These are phyloP conservation scores for Clarireedia homoeocarpa DNA, from an alignment of 2,329 filamentous ascomycete species.

Conservation along the genomic window DNA sequence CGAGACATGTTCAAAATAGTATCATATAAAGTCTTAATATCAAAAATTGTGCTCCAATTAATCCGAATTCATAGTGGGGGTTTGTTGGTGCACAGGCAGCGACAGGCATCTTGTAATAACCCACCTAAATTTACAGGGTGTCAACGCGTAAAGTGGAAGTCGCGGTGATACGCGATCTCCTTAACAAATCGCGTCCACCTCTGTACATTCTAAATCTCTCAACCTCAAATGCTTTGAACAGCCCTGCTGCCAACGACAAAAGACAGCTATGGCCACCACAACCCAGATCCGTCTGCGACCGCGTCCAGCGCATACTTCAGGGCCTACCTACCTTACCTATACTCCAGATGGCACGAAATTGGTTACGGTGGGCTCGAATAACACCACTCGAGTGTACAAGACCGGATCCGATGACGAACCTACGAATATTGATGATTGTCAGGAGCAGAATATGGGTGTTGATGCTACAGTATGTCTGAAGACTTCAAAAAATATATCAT, in stretches of 20 bases:
- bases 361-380: slow-evolving; percentile 88
- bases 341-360: slow-evolving; percentile 81
- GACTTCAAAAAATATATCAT: not conserved
- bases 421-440: slow-evolving; percentile 81
- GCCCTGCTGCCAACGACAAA: slow-evolving; percentile 9
- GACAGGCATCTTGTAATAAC: not conserved
- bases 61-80: slow-evolving; percentile 12
- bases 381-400: slow-evolving; percentile 85
- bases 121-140: slow-evolving; percentile 1
- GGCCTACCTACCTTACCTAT: slow-evolving; percentile 80
- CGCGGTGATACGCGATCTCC: slow-evolving; percentile 7
- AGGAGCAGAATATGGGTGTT: slow-evolving; percentile 76
- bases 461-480: slow-evolving; percentile 50
- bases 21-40: no score
- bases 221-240: not conserved
- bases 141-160: slow-evolving; percentile 18
- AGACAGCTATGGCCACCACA: slow-evolving; percentile 26
- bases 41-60: no score
- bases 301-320: slow-evolving; percentile 71
- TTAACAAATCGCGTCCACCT: slow-evolving; percentile 14
- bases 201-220: slow-evolving; percentile 9
- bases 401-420: slow-evolving; percentile 91
- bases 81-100: not conserved
- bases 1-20: slow-evolving; percentile 45
- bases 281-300: slow-evolving; percentile 45